Base-by-base conservation (phyloP, 2,329 filamentous ascomycete species). In the Curvularia sp. region DNA sequence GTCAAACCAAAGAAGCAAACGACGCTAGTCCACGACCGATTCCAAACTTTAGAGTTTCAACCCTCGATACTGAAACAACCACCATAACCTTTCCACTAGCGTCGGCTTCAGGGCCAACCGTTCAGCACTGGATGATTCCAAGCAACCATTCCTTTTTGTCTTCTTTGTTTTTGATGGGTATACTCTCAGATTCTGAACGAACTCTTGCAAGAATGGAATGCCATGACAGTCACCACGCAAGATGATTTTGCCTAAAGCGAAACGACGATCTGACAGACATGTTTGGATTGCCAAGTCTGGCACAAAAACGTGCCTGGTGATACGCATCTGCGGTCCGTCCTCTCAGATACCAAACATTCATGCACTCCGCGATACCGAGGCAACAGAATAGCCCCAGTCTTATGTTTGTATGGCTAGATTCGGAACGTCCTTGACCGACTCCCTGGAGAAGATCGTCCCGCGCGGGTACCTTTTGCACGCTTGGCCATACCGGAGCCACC, bases 271-370 rank as follows among this genome's bases (percentile, higher is more conserved):
- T 8, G 15, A 28, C 46, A 55, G 35, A 38, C 30, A 39, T 61
- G 68, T 73, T 75, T 70, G 62, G 62, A 69, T 70, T 62, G 63
- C 55, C 66, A 65, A 64, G 61, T 65, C 47, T 70, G 65, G 62
- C 63, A 49, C 52, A 18, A 47, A 60, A 52, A 55, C 61, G 61
- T 65, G 58, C 61, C 54, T 61, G 51, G 60, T 73, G 70, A 75
- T 67, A 74, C 71, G 65, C 38, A 55, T 52, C 44, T 58, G 60
- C 55, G 47, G 49, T 47, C 39, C 54, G 54, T 26, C 58, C 51
- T 60, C 46, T 64, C 66, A 70, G 53, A 71, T 73, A 52, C 63
- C 60, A 75, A 73, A 75, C 71, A 58, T 66, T 63, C 68, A 75
- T 74, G 71, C 67, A 43, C 39, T 20, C 53, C 57, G 41, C 46